phyloP scores from a whole-genome alignment of 805 yeast species.

The Yarrowia sp. region DNA sequence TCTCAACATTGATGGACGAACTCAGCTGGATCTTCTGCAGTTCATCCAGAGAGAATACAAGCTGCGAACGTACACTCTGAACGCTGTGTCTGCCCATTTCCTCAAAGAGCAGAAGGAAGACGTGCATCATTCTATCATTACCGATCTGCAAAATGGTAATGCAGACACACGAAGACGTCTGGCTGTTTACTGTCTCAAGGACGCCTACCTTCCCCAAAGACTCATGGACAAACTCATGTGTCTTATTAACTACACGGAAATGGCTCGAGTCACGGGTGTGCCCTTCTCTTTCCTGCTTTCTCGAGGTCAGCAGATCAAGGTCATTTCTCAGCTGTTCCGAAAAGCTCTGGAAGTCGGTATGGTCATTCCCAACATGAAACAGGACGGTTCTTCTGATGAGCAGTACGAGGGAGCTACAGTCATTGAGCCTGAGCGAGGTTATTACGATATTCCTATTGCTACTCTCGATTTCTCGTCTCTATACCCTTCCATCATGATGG shows the following conservation, averaged over 20 bases:
- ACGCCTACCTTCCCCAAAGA: slow-evolving; percentile 90
- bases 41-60: slow-evolving; percentile 95
- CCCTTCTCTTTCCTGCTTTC: slow-evolving; percentile 88
- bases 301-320: slow-evolving; percentile 98
- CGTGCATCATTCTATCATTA: slow-evolving; percentile 95
- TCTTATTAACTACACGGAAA: slow-evolving; percentile 93
- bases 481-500: slow-evolving; percentile 99
- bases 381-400: slow-evolving; percentile 83
- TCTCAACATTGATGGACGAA: slow-evolving; percentile 92
- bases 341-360: slow-evolving; percentile 87
- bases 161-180: slow-evolving; percentile 91
- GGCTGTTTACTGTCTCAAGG: slow-evolving; percentile 96
- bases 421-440: slow-evolving; percentile 94
- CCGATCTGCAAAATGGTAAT: slow-evolving; percentile 91
- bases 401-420: slow-evolving; percentile 99
- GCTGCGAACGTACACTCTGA: slow-evolving; percentile 89
- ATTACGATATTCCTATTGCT: slow-evolving; percentile 96
- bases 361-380: slow-evolving; percentile 87
- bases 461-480: slow-evolving; percentile 96
- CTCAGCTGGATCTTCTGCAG: slow-evolving; percentile 92
- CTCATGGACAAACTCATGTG: slow-evolving; percentile 94
- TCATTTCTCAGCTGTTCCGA: slow-evolving; percentile 91
- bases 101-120: slow-evolving; percentile 96
- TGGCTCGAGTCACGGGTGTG: slow-evolving; percentile 99
- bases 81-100: slow-evolving; percentile 93